phyloP scores from a whole-genome alignment of 2,329 filamentous ascomycete genomes.

The Xylogone sp. region DNA sequence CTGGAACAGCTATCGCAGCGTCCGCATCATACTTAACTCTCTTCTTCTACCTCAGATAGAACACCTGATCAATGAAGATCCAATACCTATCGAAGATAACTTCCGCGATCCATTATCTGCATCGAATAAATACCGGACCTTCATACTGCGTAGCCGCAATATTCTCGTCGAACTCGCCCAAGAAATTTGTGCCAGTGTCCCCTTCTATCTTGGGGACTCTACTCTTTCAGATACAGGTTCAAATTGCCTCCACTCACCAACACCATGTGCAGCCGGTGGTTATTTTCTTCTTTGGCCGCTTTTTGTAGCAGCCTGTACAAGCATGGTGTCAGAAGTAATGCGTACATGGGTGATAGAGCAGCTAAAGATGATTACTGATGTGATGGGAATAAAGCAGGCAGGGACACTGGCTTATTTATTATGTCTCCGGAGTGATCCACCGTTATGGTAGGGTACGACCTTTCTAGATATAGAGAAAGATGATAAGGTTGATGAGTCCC shows the following conservation, averaged over 20 bases:
- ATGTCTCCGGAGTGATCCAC: constrained; percentile 1
- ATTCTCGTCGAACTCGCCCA: constrained; percentile 12
- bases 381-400: constrained; percentile 22
- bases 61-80: constrained; percentile 11
- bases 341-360: constrained; percentile 19
- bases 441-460: background rate
- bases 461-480: background rate
- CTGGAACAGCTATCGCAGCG: constrained; percentile 23
- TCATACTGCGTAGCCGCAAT: background rate
- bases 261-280: constrained; percentile 15
- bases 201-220: constrained; percentile 16
- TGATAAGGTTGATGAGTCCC: constrained; percentile 1
- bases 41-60: constrained; percentile 18
- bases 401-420: constrained; percentile 13
- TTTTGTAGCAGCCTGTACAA: constrained; percentile 17
- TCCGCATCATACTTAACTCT: constrained; percentile 22
- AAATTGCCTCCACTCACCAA: background rate
- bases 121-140: background rate
- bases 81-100: background rate
- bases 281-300: constrained; percentile 23
- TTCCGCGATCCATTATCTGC: background rate
- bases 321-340: constrained; percentile 18
- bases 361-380: constrained; percentile 18
- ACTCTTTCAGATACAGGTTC: background rate
- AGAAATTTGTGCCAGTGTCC: constrained; percentile 23